Evolutionary conservation across 2,329 filamentous ascomycete genomes (phyloP).

Genomic region (Fusarium sp.): DNA sequence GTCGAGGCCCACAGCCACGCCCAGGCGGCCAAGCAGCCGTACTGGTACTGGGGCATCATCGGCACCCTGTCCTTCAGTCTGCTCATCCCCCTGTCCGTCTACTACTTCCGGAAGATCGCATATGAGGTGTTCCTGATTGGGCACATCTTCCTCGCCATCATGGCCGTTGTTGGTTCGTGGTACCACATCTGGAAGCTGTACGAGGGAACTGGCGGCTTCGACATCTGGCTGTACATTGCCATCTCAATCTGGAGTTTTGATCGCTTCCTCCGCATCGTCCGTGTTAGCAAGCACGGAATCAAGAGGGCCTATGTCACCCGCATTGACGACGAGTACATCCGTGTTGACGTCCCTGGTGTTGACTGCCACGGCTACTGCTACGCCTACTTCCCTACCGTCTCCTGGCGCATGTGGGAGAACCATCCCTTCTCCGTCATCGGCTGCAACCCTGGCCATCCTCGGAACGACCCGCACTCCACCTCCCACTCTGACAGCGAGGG

Average conservation of each 20-base stretch:
- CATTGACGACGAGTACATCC: constrained; percentile 47
- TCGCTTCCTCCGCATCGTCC: constrained; percentile 39
- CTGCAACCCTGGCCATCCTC: constrained; percentile 20
- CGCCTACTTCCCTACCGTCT: constrained; percentile 46
- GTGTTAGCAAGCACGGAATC: constrained; percentile 38
- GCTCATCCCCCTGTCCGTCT: constrained; percentile 48
- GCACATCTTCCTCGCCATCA: constrained; percentile 56
- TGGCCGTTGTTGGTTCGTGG: constrained; percentile 57
- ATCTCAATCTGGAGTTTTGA: constrained; percentile 48
- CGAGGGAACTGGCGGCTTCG: constrained; percentile 56
- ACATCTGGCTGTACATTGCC: constrained; percentile 46
- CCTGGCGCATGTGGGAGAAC: constrained; percentile 49
- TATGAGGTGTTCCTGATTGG: constrained; percentile 60
- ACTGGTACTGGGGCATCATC: constrained; percentile 59
- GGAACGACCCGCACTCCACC: background rate
- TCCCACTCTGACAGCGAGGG: constrained; percentile 29
- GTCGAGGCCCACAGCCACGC: constrained; percentile 44
- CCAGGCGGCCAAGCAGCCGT: constrained; percentile 44
- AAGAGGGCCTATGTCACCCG: constrained; percentile 44
- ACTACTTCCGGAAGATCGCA: constrained; percentile 51
- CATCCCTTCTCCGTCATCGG: constrained; percentile 49
- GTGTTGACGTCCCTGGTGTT: constrained; percentile 45
- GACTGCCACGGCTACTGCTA: constrained; percentile 46
- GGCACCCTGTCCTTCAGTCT: constrained; percentile 50
- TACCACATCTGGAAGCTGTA: constrained; percentile 56